Base-by-base conservation (phyloP, 192 early-diverging fungal species). In the Haplosporangium gracile region DNA sequence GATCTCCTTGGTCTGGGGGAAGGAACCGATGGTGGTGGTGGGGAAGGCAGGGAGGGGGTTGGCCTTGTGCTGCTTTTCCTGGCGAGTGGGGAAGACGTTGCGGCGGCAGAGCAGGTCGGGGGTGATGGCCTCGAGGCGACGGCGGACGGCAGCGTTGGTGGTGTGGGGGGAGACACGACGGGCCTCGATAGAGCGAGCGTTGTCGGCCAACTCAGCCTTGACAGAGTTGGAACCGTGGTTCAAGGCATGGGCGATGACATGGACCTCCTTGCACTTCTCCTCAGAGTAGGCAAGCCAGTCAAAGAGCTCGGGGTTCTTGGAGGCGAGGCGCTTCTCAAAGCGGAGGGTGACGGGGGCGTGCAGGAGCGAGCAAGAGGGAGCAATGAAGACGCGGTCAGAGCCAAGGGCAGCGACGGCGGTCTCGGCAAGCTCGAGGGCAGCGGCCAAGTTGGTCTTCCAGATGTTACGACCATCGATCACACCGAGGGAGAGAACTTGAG, bases 1-100 rank as follows among this genome's bases (percentile, higher is more conserved):
- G 71, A 99, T 96, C 89, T 98, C 97, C 84, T 96, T 96, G 77
- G 98, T 99, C 89, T 99, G 98, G 60, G 98, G 98, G 96, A 99
- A 99, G 36, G 97, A 98, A 32, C 98, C 98, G 78, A 99, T 95
- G 76, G 98, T 99, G 79, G 98, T 99, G 47, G 98, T 99, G 34
- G 98, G 97, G 93, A 97, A 99, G 70, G 92, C 82, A 32, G 98
- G 98, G 70, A 99, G 93, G 77, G 95, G 94, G 77, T 97, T 94
- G 36, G 94, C 91, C 24, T 83, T 89, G 80, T 92, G 92, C 90
- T 99, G 98, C 77, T 89, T 88, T 40, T 84, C 76, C 85, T 93
- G 92, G 88, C 98, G 97, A 71, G 88, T 85, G 8, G 89, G 63
- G 85, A 98, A 99, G 49, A 91, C 85, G 71, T 91, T 93, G 83